A percentile compares a stretch with the other conserved stretches of the same genome.
Conservation (phyloP, 805 yeast genomes). For the Cyberlindnera mississippiensis region DNA sequence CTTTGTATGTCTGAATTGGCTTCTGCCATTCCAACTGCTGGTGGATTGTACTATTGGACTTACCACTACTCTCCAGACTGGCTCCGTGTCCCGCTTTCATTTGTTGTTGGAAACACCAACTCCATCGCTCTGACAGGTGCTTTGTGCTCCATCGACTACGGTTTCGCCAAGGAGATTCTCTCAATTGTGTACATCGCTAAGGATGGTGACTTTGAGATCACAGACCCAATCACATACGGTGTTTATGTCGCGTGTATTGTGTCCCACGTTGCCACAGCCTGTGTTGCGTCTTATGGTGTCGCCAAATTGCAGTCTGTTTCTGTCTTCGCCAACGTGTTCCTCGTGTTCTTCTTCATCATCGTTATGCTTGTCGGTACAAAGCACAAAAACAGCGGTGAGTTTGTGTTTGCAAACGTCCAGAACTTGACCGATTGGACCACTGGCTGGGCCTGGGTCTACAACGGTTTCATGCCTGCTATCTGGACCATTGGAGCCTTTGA, state of each 20-base stretch:
- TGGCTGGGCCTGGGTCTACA: constrained; percentile 51
- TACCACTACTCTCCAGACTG: constrained; percentile 57
- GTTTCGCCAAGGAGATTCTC: constrained; percentile 62
- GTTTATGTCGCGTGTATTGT: constrained; percentile 59
- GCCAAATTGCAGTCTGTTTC: constrained; percentile 55
- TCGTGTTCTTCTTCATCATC: constrained; percentile 53
- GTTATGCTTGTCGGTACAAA: constrained; percentile 61
- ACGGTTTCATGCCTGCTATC: constrained; percentile 57
- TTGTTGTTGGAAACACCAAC: constrained; percentile 62
- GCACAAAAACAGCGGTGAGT: constrained; percentile 41
- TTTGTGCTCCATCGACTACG: constrained; percentile 63
- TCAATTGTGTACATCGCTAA: constrained; percentile 37
- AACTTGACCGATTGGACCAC: constrained; percentile 50
- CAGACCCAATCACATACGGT: constrained; percentile 54
- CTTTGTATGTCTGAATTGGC: constrained; percentile 61
- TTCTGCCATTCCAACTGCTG: constrained; percentile 68
- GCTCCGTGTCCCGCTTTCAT: constrained; percentile 50
- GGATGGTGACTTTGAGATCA: constrained; percentile 40
- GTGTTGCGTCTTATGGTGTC: constrained; percentile 47
- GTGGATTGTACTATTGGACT: constrained; percentile 70
- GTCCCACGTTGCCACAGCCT: constrained; percentile 33
- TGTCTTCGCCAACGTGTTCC: constrained; percentile 45
- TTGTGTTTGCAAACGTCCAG: constrained; percentile 49
- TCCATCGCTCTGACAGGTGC: constrained; percentile 64
- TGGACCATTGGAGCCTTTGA: constrained; percentile 78